Conservation (phyloP, 2,329 filamentous ascomycete genomes). For the Xylaria sp. region DNA sequence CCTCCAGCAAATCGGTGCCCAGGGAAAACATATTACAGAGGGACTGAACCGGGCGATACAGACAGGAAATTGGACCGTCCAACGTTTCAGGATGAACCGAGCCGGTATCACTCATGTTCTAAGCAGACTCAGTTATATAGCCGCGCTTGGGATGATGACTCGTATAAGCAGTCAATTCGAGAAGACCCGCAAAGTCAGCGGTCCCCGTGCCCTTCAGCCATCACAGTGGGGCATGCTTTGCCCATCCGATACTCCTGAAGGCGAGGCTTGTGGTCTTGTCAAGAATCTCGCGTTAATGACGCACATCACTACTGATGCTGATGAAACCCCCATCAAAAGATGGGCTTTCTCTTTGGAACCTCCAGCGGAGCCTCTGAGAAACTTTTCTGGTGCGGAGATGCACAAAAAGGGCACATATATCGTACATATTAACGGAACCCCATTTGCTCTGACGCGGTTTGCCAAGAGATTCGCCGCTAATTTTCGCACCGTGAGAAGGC, state of each 20-base stretch:
- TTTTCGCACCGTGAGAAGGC: slow-evolving; percentile 87
- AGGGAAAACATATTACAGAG: slow-evolving; percentile 87
- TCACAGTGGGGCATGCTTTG: slow-evolving; percentile 99
- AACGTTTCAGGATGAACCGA: slow-evolving; percentile 98
- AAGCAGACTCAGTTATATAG: slow-evolving; percentile 95
- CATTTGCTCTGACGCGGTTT: slow-evolving; percentile 84
- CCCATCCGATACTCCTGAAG: slow-evolving; percentile 96
- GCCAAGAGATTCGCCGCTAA: slow-evolving; percentile 87
- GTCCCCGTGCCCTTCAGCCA: slow-evolving; percentile 93
- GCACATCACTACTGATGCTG: slow-evolving; percentile 96
- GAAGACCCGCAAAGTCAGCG: slow-evolving; percentile 96
- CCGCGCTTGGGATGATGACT: slow-evolving; percentile 99
- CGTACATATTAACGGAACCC: slow-evolving; percentile 95
- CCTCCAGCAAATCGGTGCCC: slow-evolving; percentile 82
- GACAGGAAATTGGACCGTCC: slow-evolving; percentile 97
- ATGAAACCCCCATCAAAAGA: slow-evolving; percentile 88
- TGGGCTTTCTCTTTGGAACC: slow-evolving; percentile 89
- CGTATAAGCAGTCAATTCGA: slow-evolving; percentile 98
- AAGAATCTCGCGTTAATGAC: slow-evolving; percentile 99
- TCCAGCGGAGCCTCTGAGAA: slow-evolving; percentile 80
- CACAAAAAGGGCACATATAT: slow-evolving; percentile 87
- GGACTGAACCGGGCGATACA: slow-evolving; percentile 97
- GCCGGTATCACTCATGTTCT: slow-evolving; percentile 97
- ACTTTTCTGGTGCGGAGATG: slow-evolving; percentile 81
- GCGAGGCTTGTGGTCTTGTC: slow-evolving; percentile 96